A percentile compares a stretch with the other conserved stretches of the same genome.
Evolutionary conservation across 192 early-diverging fungal species (phyloP).

Genomic region (Podila horticola): DNA sequence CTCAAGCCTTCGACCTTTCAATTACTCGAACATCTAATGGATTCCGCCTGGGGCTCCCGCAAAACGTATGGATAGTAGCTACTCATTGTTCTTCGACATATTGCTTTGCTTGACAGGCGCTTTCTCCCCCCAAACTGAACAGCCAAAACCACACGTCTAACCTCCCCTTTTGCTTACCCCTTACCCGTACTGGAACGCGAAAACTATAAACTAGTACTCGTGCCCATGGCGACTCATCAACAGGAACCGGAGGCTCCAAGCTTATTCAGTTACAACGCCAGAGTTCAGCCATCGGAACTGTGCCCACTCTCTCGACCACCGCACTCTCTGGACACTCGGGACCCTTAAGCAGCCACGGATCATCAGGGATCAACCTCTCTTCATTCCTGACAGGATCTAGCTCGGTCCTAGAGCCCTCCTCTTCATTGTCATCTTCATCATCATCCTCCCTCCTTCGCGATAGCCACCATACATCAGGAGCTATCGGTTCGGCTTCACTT

Average conservation of each 20-base stretch:
- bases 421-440: not conserved
- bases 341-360: not conserved
- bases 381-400: not conserved
- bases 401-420: not conserved
- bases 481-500: not conserved
- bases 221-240: conserved; percentile 14
- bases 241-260: conserved; percentile 22
- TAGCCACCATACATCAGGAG: not conserved
- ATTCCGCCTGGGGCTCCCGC: conserved; percentile 41
- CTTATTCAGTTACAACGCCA: conserved; percentile 46
- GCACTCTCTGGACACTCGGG: not conserved
- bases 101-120: not conserved
- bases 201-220: conserved; percentile 19
- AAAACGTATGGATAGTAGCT: conserved; percentile 24
- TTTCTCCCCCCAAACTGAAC: not conserved
- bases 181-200: not conserved
- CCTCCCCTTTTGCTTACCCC: not conserved
- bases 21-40: conserved; percentile 12
- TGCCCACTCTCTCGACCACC: not conserved
- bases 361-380: conserved; percentile 2
- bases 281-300: conserved; percentile 9
- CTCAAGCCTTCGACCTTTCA: not conserved
- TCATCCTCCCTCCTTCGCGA: not conserved
- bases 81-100: not conserved
- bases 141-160: conserved; percentile 2